Percentiles rank a stretch among this genome's conserved stretches.
Conservation (phyloP, 192 early-diverging fungal species). For the Geosiphon pyriformis region DNA sequence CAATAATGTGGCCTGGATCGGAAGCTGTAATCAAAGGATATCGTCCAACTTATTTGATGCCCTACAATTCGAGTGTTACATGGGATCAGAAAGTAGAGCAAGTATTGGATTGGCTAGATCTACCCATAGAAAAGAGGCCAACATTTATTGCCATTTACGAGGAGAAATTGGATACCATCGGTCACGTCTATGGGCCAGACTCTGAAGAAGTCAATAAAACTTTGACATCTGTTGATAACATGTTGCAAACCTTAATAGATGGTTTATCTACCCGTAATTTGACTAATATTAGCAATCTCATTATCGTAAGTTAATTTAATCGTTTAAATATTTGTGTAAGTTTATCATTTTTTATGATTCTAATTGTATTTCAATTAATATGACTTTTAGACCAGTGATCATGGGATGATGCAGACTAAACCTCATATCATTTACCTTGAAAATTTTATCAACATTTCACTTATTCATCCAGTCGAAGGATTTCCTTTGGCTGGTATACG, state of each 20-base stretch:
- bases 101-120: conserved; percentile 73
- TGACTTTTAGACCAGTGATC: conserved; percentile 66
- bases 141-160: conserved; percentile 73
- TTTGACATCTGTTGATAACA: conserved; percentile 47
- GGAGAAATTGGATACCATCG: conserved; percentile 73
- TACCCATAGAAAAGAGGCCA: conserved; percentile 63
- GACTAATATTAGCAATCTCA: conserved; percentile 1
- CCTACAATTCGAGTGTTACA: conserved; percentile 42
- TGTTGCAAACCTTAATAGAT: not conserved
- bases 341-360: not conserved
- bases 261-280: not conserved
- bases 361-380: not conserved
- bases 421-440: conserved; percentile 68
- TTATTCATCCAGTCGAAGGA: conserved; percentile 50
- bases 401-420: conserved; percentile 72
- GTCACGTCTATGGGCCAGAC: conserved; percentile 70
- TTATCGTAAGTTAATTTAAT: conserved; percentile 1
- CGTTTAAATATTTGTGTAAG: not conserved
- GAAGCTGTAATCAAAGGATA: conserved; percentile 47
- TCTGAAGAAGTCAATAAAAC: conserved; percentile 56
- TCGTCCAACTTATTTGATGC: conserved; percentile 61
- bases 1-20: conserved; percentile 89
- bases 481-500: conserved; percentile 62
- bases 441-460: conserved; percentile 55
- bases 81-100: conserved; percentile 52